Percentiles rank a stretch among this genome's conserved stretches.
phyloP scores from a whole-genome alignment of 352 stramenopile species.

The Pythium volutum region DNA sequence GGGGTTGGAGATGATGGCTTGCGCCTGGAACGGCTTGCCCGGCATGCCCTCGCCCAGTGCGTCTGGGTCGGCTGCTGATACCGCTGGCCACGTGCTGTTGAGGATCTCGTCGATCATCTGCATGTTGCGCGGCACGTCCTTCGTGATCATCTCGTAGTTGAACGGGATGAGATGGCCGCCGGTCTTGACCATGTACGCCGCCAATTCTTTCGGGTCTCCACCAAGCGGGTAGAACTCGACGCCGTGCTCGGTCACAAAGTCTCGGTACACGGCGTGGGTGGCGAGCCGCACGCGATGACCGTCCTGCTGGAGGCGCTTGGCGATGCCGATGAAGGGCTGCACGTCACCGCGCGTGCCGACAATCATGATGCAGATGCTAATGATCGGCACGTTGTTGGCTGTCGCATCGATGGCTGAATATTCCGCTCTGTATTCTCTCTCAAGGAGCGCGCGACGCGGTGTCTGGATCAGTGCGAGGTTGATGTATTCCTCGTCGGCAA shows the following conservation, averaged over 20 bases:
- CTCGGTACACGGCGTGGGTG: slow-evolving; percentile 85
- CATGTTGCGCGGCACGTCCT: no score
- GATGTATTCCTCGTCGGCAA: slow-evolving; percentile 41
- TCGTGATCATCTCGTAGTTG: slow-evolving; percentile 50
- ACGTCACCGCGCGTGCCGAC: slow-evolving; percentile 88
- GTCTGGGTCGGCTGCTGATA: no score
- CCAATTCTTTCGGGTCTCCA: slow-evolving; percentile 71
- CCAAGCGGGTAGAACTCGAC: slow-evolving; percentile 82
- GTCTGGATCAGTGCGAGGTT: slow-evolving; percentile 38
- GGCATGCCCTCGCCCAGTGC: no score
- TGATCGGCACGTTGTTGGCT: slow-evolving; percentile 30
- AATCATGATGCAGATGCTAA: slow-evolving; percentile 89
- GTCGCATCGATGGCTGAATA: neutral
- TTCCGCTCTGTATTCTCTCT: slow-evolving; percentile 16
- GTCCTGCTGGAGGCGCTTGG: slow-evolving; percentile 72
- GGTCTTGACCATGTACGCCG: slow-evolving; percentile 92
- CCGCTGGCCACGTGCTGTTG: no score
- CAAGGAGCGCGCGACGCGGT: slow-evolving; percentile 21
- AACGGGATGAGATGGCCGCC: slow-evolving; percentile 69
- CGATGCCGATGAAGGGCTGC: slow-evolving; percentile 85
- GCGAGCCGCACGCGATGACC: slow-evolving; percentile 91
- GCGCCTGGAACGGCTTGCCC: no score
- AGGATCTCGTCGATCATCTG: no score
- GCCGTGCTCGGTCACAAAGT: slow-evolving; percentile 72
- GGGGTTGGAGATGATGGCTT: no score